Evolutionary conservation across 83 land plant genomes (phyloP), one percentile per base, ranked within the genome.

Genomic region (Isoetes engelmannii): DNA sequence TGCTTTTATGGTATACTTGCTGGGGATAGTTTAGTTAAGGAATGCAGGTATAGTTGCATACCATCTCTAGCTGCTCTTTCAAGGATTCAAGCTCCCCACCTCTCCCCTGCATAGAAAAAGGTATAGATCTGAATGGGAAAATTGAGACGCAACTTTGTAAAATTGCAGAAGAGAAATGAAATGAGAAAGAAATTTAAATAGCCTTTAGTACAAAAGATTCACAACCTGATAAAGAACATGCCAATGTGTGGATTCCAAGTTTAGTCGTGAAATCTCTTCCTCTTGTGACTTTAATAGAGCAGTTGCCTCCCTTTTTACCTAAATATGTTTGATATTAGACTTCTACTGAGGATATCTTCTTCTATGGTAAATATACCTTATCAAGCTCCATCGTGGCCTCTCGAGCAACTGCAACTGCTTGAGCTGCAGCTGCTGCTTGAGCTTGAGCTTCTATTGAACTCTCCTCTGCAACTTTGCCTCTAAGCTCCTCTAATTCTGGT

Each of bases 381-480:
- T 72, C 79, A 43, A 77, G 75, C 70, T 77, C 75, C 79, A 77
- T 77, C 13, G 79, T 77, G 5, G 79, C 79, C 49, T 77, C 70
- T 6, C 79, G 63, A 66, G 79, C 79, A 6, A 75, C 75, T 45
- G 79, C 69, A 55, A 77, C 69, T 19, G 79, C 79, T 66, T 65
- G 48, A 7, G 79, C 75, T 37, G 79, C 79, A 48, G 59, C 69
- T 45, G 70, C 48, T 28, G 79, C 60, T 44, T 77, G 79, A 58
- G 65, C 66, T 20, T 54, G 65, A 20, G 57, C 70, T 37, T 77
- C 79, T 57, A 55, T 71, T 21, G 79, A 65, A 18, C 63, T 65
- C 48, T 67, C 79, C 44, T 53, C 61, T 4, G 67, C 65, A 18
- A 77, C 53, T 72, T 72, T 71, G 19, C 76, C 75, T 9, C 75